Base-by-base conservation (phyloP, 1,284 basidiomycete species). In the Lentinus polychrous region DNA sequence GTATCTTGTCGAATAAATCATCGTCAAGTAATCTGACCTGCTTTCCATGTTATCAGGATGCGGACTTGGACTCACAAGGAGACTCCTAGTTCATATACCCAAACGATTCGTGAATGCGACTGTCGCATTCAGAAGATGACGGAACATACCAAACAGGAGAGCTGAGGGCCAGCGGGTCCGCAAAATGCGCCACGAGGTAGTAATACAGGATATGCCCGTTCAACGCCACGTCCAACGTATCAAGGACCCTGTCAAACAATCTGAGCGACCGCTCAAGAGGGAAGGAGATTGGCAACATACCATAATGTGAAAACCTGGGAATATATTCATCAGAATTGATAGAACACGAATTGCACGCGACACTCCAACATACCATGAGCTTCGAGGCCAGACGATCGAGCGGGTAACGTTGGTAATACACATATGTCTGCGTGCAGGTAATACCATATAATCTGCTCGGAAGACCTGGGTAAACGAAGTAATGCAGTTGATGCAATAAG, bases 391-490 rank as follows among this genome's bases (percentile, higher is more conserved):
- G 37, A 10, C 60, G 56, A 55, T 82, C 79, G 10, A 60, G 63
- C 2, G 66, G 61, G 33, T 59, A 66, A 23, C 65, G 58, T 47
- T 66, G 64, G 55, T 74, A 80, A 59, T 76, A 82, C 12, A 72
- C 67, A 51, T 68, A 76, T 2, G 73, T 72, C 57, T 81, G 79
- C 8, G 72, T 66, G 49, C 73, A 78, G 7, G 78, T 79, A 3
- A 81, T 60, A 2, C 79, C 79, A 69, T 75, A 82, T 10, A 82
- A 60, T 20, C 79, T 81, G 49, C 14, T 27, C n/a, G 38, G 14
- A 14, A 37, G 6, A 46, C 8, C 20, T 22, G 5, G n/a, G 41
- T 24, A 7, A n/a, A 20, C 3, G 22, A 27, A 4, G 27, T 27
- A n/a, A 10, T 27, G 27, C 4, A 27, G 27, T 10, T 27, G 27